Evolutionary conservation across 2,329 filamentous ascomycete species (phyloP), one percentile per base, ranked within the genome.

Genomic region (Talaromyces sp.): DNA sequence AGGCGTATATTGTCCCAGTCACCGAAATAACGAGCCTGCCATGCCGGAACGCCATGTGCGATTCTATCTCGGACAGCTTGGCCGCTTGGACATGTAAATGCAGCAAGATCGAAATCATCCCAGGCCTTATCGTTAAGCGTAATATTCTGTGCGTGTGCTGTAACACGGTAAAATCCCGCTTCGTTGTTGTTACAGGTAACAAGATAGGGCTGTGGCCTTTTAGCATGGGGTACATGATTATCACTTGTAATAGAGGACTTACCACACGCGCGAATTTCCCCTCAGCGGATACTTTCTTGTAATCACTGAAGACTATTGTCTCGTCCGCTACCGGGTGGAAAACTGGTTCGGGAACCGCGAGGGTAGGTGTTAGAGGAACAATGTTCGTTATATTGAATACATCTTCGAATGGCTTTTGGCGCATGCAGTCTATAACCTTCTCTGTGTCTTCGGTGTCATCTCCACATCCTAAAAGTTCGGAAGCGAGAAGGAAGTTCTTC

Each of bases 1-100:
- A 82, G 65, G 0, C 76, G 68, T 1, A 76, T 75, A 51, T 80
- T 82, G 27, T 75, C 57, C 76, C 77, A 82, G 57, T 81, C 77
- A 17, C 72, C 79, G 45, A 77, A 70, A 60, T 80, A 82, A 27
- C 78, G 75, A 42, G 75, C 80, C 3, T 70, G 70, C 75, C 77
- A 82, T 8, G 73, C 63, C 0, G 76, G 67, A 2, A 79, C 68
- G 5, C 63, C 67, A 19, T 73, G 58, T 0, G 50, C 41, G 0
- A 60, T 61, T 7, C 77, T 74, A 1, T 70, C 70, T 2, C 58
- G 52, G 3, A 72, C 75, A 20, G 77, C 73, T 49, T 70, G 66
- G 1, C 70, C 65, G 10, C 74, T 73, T 2, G 79, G 76, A 32
- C 79, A 82, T 3, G 75, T 76, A 41, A 79, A 80, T 0, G 75